Percentiles rank a stretch among this genome's conserved stretches.
Conservation (phyloP, 495 filamentous ascomycete species). For the Amphirosellinia nigrospora region DNA sequence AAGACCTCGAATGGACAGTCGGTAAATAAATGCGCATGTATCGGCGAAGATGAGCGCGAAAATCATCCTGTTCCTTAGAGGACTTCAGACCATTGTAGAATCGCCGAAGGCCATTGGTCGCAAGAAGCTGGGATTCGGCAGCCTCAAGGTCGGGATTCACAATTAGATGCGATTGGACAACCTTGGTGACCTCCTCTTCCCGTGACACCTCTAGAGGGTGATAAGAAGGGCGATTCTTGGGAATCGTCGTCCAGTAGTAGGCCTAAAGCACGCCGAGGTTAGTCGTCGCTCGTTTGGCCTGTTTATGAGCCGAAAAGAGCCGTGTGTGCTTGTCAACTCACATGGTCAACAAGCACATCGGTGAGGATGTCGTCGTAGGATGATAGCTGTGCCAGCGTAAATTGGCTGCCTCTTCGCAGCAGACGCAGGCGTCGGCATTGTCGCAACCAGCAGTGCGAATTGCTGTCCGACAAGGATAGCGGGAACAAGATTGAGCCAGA, state of each 20-base stretch:
- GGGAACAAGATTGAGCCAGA: neutral
- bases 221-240: constrained; percentile 91
- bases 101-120: constrained; percentile 74
- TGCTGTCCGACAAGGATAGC: neutral
- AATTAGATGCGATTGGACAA: constrained; percentile 79
- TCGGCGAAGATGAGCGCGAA: constrained; percentile 81
- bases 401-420: constrained; percentile 70
- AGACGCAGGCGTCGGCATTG: constrained; percentile 52
- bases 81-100: constrained; percentile 69
- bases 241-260: constrained; percentile 93
- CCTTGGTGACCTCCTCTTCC: constrained; percentile 81
- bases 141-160: constrained; percentile 70
- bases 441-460: neutral
- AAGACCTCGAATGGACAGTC: constrained; percentile 95
- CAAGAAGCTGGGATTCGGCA: constrained; percentile 74
- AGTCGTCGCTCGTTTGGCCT: constrained; percentile 24
- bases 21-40: constrained; percentile 93
- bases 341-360: constrained; percentile 93
- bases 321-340: constrained; percentile 53
- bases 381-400: constrained; percentile 80
- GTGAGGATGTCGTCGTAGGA: constrained; percentile 97
- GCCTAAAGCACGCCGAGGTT: constrained; percentile 58
- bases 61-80: constrained; percentile 84
- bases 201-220: constrained; percentile 78
- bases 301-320: neutral